Evolutionary conservation across 1,139 yeast species (phyloP), one percentile per base, ranked within the genome.

Genomic region (Sugiyamaella xylanicola): DNA sequence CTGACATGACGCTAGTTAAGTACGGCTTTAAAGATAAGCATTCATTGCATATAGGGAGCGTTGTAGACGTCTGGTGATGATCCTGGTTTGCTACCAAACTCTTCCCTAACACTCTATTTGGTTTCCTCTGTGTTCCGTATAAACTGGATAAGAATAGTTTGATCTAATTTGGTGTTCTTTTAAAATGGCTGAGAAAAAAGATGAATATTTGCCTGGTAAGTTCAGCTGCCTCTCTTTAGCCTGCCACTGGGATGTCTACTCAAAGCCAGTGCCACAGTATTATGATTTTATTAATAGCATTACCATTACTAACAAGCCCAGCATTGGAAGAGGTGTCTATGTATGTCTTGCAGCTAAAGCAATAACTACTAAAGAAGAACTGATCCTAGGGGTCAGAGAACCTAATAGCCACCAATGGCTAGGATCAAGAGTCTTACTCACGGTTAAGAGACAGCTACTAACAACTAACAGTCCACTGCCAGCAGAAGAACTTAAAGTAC

Each of bases 401-500:
- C n/a, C n/a, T n/a, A n/a, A n/a, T n/a, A n/a, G n/a, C n/a, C n/a
- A n/a, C n/a, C n/a, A n/a, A n/a, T n/a, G n/a, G n/a, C n/a, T n/a
- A n/a, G n/a, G n/a, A n/a, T n/a, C n/a, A n/a, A n/a, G n/a, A n/a
- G n/a, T n/a, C n/a, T n/a, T n/a, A n/a, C n/a, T n/a, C n/a, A n/a
- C n/a, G n/a, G n/a, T n/a, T n/a, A n/a, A n/a, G n/a, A n/a, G n/a
- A n/a, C n/a, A n/a, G n/a, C 9, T 25, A 53, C 76, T 42, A 71
- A 66, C 52, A 68, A 70, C 9, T 3, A 57, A 65, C 58, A 80
- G 83, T 47, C 88, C 97, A 0, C 80, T 93, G 42, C 78, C 92
- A 1, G 78, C 81, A 2, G 87, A 86, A 58, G 95, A 93, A 68
- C 77, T 95, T 48, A 84, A 82, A 16, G 80, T 91, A 2, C 79